Evolutionary conservation across 768 basidiomycete species (phyloP).

Genomic region (Leccinum fibrillosum): DNA sequence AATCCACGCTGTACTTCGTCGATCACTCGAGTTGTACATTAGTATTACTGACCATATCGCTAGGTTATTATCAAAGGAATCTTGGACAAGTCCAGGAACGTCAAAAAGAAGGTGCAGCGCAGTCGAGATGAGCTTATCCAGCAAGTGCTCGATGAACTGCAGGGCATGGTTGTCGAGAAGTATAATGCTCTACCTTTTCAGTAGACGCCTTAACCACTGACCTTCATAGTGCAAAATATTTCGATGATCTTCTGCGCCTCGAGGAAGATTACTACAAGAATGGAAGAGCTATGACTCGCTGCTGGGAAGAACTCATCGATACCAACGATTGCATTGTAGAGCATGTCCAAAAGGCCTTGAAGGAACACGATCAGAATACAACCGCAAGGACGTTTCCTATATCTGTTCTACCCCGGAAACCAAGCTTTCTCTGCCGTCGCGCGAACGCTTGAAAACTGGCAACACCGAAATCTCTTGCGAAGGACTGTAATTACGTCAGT

Average conservation of each 20-base stretch:
- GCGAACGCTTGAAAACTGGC: slow-evolving; percentile 4
- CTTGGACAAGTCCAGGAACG: slow-evolving; percentile 43
- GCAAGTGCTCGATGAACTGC: slow-evolving; percentile 42
- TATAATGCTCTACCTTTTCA: slow-evolving; percentile 4
- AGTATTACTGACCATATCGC: slow-evolving; percentile 13
- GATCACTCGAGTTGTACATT: neutral
- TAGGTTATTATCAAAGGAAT: slow-evolving; percentile 51
- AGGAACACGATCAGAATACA: slow-evolving; percentile 46
- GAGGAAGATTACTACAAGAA: slow-evolving; percentile 50
- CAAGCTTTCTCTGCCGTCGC: slow-evolving; percentile 9
- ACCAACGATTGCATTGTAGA: slow-evolving; percentile 35
- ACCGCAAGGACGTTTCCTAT: slow-evolving; percentile 51
- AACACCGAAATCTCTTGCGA: neutral
- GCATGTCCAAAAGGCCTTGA: slow-evolving; percentile 38
- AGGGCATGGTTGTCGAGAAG: slow-evolving; percentile 37
- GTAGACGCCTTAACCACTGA: slow-evolving; percentile 2
- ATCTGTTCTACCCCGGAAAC: slow-evolving; percentile 37
- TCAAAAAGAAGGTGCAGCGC: slow-evolving; percentile 43
- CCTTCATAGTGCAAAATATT: slow-evolving; percentile 42
- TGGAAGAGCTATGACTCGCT: slow-evolving; percentile 37
- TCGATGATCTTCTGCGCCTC: slow-evolving; percentile 52
- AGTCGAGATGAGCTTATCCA: slow-evolving; percentile 47
- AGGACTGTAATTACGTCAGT: neutral
- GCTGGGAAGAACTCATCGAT: slow-evolving; percentile 43
- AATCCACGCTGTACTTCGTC: slow-evolving; percentile 41